phyloP scores from a whole-genome alignment of 257 asterid species.

The Prunella vulgaris region DNA sequence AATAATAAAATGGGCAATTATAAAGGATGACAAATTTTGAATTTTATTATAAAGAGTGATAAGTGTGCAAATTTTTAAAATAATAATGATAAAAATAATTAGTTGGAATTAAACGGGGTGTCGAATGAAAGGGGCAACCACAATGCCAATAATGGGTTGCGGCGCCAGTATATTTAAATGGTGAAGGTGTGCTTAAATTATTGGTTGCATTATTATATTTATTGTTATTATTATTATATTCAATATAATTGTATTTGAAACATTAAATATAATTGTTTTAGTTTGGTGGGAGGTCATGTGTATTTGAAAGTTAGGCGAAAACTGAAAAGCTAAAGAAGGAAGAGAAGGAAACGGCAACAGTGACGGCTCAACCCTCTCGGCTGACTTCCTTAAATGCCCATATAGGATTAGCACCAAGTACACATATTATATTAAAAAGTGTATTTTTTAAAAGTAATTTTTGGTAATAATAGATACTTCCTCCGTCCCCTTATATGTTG shows the following conservation, averaged over 20 bases:
- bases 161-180: neutral
- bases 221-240: neutral
- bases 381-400: conserved; percentile 34
- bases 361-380: conserved; percentile 26
- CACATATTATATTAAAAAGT: too few relatives aligned
- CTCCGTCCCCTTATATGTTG: too few relatives aligned
- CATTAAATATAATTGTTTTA: neutral
- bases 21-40: too few relatives aligned
- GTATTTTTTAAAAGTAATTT: too few relatives aligned
- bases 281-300: conserved; percentile 21
- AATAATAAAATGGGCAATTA: too few relatives aligned
- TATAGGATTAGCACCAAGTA: too few relatives aligned
- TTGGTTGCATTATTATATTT: conserved; percentile 13
- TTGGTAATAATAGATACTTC: too few relatives aligned
- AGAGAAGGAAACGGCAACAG: conserved; percentile 3
- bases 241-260: neutral
- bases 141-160: neutral
- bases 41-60: too few relatives aligned
- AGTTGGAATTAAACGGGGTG: neutral
- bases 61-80: too few relatives aligned
- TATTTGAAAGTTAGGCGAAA: neutral
- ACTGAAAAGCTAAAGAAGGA: conserved; percentile 2
- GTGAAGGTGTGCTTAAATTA: conserved; percentile 6
- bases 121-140: neutral
- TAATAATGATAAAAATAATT: too few relatives aligned